Evolutionary conservation across 2,329 filamentous ascomycete genomes (phyloP), one percentile per base, ranked within the genome.

Genomic region (Seiridium unicorne): DNA sequence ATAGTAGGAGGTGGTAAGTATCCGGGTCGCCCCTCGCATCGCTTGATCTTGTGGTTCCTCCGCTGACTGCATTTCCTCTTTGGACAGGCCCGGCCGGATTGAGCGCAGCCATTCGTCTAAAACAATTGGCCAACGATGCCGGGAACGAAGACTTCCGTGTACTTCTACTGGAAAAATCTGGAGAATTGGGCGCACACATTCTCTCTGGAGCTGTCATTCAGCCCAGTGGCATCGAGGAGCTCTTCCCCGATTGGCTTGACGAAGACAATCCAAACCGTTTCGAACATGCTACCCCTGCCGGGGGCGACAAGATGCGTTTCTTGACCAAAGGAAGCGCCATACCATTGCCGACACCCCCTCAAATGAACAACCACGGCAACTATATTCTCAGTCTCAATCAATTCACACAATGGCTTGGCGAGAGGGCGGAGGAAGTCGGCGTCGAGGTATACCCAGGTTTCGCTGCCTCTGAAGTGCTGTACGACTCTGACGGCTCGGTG

Each of bases 341-440:
- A 60, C 92, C 92, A 5, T 81, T 98, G 57, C 95, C 94, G 1
- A 87, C 89, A 10, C 95, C 95, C 49, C 95, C 95, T 38, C 95
- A 98, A 79, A 99, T 99, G 95, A 87, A 93, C 80, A 99, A 99
- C 74, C 86, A 96, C 70, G 95, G 95, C 66, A 99, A 99, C 78
- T 98, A 96, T 76, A 99, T 99, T 66, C 88, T 99, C 70, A 96
- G 92, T 71, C 79, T 99, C 70, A 98, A 96, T 75, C 92, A 98
- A 75, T 89, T 99, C 71, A 90, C 91, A 60, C 96, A 94, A 77
- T 99, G 95, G 95, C 82, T 99, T 2, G 93, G 92, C 54, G 95
- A 98, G 74, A 87, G 94, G 53, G 95, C 95, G n/a, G 95, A 99
- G 77, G 95, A 98, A 77, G 72, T 96, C 36, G 95, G 95, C 38